Base-by-base conservation (phyloP, 257 asterid species). In the Solanum gandarillasii region DNA sequence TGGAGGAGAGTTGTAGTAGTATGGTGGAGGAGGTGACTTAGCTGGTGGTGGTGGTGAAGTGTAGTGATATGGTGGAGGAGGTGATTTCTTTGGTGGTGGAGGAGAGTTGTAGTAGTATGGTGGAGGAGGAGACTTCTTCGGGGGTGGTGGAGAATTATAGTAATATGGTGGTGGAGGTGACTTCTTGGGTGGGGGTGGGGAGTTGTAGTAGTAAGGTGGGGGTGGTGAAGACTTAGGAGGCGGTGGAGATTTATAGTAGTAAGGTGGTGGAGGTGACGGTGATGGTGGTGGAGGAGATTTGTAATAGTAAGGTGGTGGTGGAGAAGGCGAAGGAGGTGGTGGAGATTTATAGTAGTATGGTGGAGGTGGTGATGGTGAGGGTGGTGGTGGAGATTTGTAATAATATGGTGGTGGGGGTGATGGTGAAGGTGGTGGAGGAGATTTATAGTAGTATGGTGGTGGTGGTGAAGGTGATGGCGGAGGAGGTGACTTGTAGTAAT, bases 91-190 rank as follows among this genome's bases (percentile, higher is more conserved):
- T 0, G 87, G 87, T 23, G 89, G 89, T 10, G 87, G 87, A n/a
- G 89, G 87, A 1, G 89, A 87, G 27, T 52, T 83, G 10, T 87
- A 87, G 16, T 41, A 35, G 14, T 87, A 87, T 1, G 89, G 78
- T 5, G 89, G 88, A 12, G 74, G 74, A 12, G 74, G 74, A 0
- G 74, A 68, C 8, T n/a, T n/a, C 14, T 10, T 12, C 5, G 74
- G 75, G 0, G 75, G 75, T 1, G 75, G 36, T 5, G 75, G 75
- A 68, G 75, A 68, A 0, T 0, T 12, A 0, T 68, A 68, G 36
- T 68, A 3, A 1, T 68, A 68, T 12, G 36, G 74, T 68, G 74
- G 36, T 12, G 74, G 74, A 12, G 74, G 74, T 25, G 74, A 27
- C 7, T 65, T 65, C 72, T 65, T n/a, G 32, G 74, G 74, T 12